These are phyloP conservation scores for Gremmenia infestans DNA, from an alignment of 2,329 filamentous ascomycete genomes.

Conservation along the genomic window DNA sequence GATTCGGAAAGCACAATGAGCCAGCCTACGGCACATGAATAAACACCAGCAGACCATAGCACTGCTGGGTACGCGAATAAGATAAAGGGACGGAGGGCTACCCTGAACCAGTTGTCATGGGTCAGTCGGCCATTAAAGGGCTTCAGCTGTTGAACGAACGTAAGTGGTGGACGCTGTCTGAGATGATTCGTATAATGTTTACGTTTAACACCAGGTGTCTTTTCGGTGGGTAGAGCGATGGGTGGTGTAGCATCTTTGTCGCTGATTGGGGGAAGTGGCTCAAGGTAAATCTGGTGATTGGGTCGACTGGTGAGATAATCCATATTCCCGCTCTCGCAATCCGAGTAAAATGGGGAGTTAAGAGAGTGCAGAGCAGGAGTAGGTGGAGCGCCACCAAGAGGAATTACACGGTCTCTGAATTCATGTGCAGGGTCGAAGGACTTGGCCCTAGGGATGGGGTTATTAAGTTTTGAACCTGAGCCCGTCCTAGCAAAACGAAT, in stretches of 20 bases:
- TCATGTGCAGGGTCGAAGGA: neutral
- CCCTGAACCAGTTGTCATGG: conserved; percentile 73
- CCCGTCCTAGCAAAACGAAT: neutral
- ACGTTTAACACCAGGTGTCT: conserved; percentile 1
- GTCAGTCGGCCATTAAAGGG: conserved; percentile 75
- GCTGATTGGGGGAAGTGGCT: neutral
- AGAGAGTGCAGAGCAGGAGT: conserved; percentile 34
- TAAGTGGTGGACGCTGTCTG: conserved; percentile 60
- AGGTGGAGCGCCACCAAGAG: conserved; percentile 20
- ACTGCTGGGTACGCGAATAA: conserved; percentile 84
- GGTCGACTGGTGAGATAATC: conserved; percentile 11
- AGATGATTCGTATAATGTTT: conserved; percentile 64
- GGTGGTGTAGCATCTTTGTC: neutral
- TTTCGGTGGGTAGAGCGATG: neutral
- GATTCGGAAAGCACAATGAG: conserved; percentile 91
- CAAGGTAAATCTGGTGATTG: neutral
- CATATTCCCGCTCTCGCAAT: conserved; percentile 16
- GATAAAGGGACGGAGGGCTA: conserved; percentile 74
- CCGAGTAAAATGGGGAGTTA: conserved; percentile 34
- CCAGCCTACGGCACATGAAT: conserved; percentile 88
- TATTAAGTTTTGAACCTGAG: neutral
- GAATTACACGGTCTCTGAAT: conserved; percentile 13
- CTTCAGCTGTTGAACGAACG: conserved; percentile 69
- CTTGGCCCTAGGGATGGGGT: no score
- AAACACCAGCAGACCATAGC: conserved; percentile 81